These are phyloP conservation scores for Stephania japonica DNA, from an alignment of 164 flowering plant genomes.

Conservation along the genomic window DNA sequence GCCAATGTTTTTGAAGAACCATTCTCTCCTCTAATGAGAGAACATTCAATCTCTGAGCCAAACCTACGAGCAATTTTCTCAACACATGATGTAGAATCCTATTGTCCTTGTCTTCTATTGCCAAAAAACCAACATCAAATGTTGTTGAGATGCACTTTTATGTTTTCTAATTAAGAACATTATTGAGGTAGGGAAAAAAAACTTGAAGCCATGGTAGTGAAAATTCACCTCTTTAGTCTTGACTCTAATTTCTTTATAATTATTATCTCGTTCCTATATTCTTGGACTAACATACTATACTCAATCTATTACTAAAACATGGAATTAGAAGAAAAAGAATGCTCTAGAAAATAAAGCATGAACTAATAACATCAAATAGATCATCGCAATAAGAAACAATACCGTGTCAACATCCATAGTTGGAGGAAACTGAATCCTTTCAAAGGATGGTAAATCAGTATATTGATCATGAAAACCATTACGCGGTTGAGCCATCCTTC, in stretches of 20 bases:
- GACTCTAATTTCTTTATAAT: background rate
- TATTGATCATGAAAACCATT: constrained; percentile 27
- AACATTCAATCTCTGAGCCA: no score
- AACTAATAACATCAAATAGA: background rate
- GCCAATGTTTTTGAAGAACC: no score
- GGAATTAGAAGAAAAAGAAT: background rate
- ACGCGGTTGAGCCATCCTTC: constrained; percentile 48
- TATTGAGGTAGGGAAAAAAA: background rate
- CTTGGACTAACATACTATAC: background rate
- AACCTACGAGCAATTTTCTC: no score
- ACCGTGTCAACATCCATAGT: constrained; percentile 43
- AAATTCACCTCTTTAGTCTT: background rate
- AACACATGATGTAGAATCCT: no score
- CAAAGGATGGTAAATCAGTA: constrained; percentile 25
- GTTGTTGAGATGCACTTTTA: no score
- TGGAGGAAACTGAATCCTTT: constrained; percentile 45
- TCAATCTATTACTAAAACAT: background rate
- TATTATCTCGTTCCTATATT: background rate
- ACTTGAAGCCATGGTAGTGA: no score
- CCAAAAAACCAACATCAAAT: no score
- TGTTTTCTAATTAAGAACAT: background rate
- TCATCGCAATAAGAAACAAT: constrained; percentile 12
- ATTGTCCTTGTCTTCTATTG: no score
- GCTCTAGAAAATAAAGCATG: background rate
- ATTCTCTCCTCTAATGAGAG: no score